Percentiles rank a stretch among this genome's conserved stretches.
phyloP scores from a whole-genome alignment of 1,139 yeast species.

The Diutina catenulata region DNA sequence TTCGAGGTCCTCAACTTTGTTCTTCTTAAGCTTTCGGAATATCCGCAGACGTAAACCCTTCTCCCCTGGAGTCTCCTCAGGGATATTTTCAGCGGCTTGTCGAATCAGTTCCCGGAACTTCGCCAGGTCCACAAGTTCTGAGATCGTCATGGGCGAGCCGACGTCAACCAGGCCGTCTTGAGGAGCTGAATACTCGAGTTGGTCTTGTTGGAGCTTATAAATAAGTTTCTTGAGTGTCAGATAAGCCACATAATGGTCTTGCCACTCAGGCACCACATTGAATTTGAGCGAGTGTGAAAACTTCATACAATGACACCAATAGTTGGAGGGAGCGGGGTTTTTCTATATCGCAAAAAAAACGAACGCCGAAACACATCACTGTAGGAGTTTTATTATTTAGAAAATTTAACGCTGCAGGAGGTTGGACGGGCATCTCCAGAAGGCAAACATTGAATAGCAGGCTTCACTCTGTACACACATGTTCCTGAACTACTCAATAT shows the following conservation, averaged over 20 bases:
- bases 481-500: no score
- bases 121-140: conserved; percentile 16
- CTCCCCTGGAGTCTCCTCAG: not conserved
- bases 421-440: no score
- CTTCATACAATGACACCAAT: conserved; percentile 46
- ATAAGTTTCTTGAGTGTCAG: conserved; percentile 51
- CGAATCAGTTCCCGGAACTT: conserved; percentile 1
- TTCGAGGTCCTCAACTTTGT: not conserved
- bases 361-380: no score
- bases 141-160: conserved; percentile 14
- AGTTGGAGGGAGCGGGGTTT: no score
- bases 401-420: no score
- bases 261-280: conserved; percentile 78
- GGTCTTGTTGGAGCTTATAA: conserved; percentile 34
- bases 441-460: no score
- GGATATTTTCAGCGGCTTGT: not conserved
- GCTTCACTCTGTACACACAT: no score
- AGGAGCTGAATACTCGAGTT: conserved; percentile 14
- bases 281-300: conserved; percentile 64
- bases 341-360: no score
- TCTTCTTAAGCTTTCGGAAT: not conserved
- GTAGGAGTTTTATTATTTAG: no score
- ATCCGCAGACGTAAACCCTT: not conserved
- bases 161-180: conserved; percentile 17
- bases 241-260: conserved; percentile 54